Percentiles rank a stretch among this genome's conserved stretches.
phyloP scores from a whole-genome alignment of 2,329 filamentous ascomycete species.

The Penicillium sp. region DNA sequence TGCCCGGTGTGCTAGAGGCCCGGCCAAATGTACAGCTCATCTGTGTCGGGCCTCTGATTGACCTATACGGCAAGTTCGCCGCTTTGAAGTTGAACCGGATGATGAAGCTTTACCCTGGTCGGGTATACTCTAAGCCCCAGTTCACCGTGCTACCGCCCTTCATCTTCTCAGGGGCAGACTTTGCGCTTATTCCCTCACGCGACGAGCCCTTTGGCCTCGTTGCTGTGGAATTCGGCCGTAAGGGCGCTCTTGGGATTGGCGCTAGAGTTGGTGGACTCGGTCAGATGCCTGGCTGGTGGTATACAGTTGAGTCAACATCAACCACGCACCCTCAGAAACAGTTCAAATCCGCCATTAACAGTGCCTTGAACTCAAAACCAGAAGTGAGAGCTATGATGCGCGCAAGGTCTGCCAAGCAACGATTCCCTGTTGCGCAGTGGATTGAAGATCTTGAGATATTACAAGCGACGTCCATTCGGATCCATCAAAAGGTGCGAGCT shows the following conservation, averaged over 20 bases:
- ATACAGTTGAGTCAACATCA: constrained; percentile 62
- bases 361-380: constrained; percentile 56
- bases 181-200: constrained; percentile 64
- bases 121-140: constrained; percentile 65
- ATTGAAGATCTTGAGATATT: constrained; percentile 61
- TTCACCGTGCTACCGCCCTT: constrained; percentile 64
- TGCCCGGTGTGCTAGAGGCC: constrained; percentile 59
- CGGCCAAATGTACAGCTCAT: constrained; percentile 60
- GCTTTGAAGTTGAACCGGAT: constrained; percentile 61
- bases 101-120: constrained; percentile 62
- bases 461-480: constrained; percentile 57
- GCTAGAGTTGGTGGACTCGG: constrained; percentile 63
- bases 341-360: constrained; percentile 62
- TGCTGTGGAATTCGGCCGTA: constrained; percentile 65
- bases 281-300: constrained; percentile 71
- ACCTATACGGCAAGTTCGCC: constrained; percentile 65
- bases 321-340: constrained; percentile 62
- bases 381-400: constrained; percentile 60
- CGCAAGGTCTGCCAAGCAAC: constrained; percentile 61
- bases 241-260: constrained; percentile 64
- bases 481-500: constrained; percentile 47
- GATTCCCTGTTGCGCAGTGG: constrained; percentile 66
- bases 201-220: constrained; percentile 68
- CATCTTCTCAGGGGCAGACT: constrained; percentile 65
- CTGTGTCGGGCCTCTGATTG: constrained; percentile 62